These are phyloP conservation scores for Coemansia sp. DNA, from an alignment of 192 early-diverging fungal species.

Conservation along the genomic window DNA sequence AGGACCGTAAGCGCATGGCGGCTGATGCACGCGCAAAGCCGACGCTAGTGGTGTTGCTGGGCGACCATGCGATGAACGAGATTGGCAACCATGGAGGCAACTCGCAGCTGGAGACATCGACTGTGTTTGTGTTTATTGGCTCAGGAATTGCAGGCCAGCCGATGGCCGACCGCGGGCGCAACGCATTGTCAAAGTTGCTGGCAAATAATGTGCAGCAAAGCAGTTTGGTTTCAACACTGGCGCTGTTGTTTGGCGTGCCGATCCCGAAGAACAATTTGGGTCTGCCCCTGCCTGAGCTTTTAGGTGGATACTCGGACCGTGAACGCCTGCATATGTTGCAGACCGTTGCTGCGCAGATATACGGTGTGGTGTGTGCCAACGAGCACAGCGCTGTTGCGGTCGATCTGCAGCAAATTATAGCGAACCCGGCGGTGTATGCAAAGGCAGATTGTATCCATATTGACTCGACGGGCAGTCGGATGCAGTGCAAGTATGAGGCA, in stretches of 20 bases:
- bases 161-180: conserved; percentile 16
- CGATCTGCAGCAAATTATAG: not conserved
- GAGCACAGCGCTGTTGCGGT: conserved; percentile 13
- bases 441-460: conserved; percentile 3
- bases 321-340: conserved; percentile 59
- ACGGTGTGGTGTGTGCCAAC: conserved; percentile 39
- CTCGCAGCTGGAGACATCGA: conserved; percentile 54
- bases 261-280: conserved; percentile 57
- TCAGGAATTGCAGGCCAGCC: conserved; percentile 24
- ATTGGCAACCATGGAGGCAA: conserved; percentile 60
- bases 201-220: conserved; percentile 44
- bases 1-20: conserved; percentile 51
- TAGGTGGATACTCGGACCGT: conserved; percentile 21
- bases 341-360: conserved; percentile 64
- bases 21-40: conserved; percentile 48
- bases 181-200: conserved; percentile 32
- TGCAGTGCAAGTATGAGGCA: conserved; percentile 41
- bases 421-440: not conserved
- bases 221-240: conserved; percentile 50
- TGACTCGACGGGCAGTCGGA: not conserved
- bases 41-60: conserved; percentile 73
- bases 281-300: conserved; percentile 40
- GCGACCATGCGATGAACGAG: conserved; percentile 86
- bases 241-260: conserved; percentile 56
- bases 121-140: conserved; percentile 54